Evolutionary conservation across 1,284 basidiomycete genomes (phyloP).

Genomic region (Xanthoconium separans): DNA sequence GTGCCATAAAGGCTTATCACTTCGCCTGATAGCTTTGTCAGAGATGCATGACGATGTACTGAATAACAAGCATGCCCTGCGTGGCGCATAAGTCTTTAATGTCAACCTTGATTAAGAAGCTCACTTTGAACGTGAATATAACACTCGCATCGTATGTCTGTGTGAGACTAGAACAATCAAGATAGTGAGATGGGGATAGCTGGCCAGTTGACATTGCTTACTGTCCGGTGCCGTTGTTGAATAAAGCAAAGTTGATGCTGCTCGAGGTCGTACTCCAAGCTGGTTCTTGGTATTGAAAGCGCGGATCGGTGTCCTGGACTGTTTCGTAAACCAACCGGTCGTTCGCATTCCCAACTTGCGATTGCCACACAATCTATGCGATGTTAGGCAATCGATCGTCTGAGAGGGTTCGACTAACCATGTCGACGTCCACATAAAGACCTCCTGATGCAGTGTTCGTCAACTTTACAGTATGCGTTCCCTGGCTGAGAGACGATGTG

Average conservation of each 20-base stretch:
- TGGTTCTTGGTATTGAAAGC: constrained; percentile 29
- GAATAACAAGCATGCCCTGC: constrained; percentile 22
- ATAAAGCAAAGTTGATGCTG: constrained; percentile 20
- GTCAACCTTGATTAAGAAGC: constrained; percentile 2
- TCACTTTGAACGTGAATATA: constrained; percentile 32
- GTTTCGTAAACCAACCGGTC: constrained; percentile 18
- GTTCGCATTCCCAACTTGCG: constrained; percentile 24
- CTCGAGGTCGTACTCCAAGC: constrained; percentile 24
- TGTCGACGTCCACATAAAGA: constrained; percentile 34
- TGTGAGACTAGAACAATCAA: constrained; percentile 24
- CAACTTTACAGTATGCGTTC: constrained; percentile 27
- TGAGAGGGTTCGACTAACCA: constrained; percentile 17
- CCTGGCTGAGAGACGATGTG: constrained; percentile 25
- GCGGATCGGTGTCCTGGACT: constrained; percentile 29
- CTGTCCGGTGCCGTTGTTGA: constrained; percentile 34
- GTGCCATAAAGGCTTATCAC: constrained; percentile 28
- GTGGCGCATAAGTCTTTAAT: constrained; percentile 1
- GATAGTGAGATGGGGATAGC: not conserved
- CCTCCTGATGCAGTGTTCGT: constrained; percentile 27
- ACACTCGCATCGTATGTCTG: constrained; percentile 23
- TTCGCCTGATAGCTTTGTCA: constrained; percentile 24
- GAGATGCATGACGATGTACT: not conserved
- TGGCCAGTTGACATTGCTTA: constrained; percentile 18
- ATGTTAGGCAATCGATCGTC: not conserved
- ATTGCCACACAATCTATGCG: constrained; percentile 30